Evolutionary conservation across 2,329 filamentous ascomycete species (phyloP).

Genomic region (Penicillium sp.): DNA sequence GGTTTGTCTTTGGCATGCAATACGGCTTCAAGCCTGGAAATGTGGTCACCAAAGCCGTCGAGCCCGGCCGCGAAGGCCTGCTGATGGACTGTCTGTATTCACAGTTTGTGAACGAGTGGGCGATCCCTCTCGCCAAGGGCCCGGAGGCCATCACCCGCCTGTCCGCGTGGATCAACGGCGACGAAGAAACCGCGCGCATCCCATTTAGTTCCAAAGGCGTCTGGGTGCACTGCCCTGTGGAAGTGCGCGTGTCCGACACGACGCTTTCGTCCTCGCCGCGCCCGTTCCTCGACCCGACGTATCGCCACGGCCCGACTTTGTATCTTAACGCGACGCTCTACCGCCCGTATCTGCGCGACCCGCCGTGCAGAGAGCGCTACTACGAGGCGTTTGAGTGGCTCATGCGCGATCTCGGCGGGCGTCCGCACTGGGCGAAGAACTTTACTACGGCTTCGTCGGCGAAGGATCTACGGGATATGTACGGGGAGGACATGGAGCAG

Average conservation of each 20-base stretch:
- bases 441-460: constrained; percentile 59
- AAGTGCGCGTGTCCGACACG: constrained; percentile 81
- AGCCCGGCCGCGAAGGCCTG: constrained; percentile 74
- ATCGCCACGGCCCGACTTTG: constrained; percentile 65
- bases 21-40: constrained; percentile 76
- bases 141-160: constrained; percentile 82
- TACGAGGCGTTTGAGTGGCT: constrained; percentile 89
- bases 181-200: constrained; percentile 66
- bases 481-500: constrained; percentile 61
- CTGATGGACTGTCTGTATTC: constrained; percentile 97
- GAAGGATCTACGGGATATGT: constrained; percentile 62
- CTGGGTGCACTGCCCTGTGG: constrained; percentile 84
- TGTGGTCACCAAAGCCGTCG: constrained; percentile 66
- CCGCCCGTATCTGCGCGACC: constrained; percentile 72
- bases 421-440: constrained; percentile 92
- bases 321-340: constrained; percentile 92
- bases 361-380: constrained; percentile 71
- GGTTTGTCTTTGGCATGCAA: constrained; percentile 96
- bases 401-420: constrained; percentile 78
- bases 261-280: constrained; percentile 47
- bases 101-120: constrained; percentile 99
- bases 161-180: constrained; percentile 78
- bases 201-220: constrained; percentile 75
- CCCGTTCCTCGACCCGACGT: constrained; percentile 71
- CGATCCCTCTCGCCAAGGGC: constrained; percentile 77